phyloP scores from a whole-genome alignment of 139 green algal species.

The Closterium sp. region DNA sequence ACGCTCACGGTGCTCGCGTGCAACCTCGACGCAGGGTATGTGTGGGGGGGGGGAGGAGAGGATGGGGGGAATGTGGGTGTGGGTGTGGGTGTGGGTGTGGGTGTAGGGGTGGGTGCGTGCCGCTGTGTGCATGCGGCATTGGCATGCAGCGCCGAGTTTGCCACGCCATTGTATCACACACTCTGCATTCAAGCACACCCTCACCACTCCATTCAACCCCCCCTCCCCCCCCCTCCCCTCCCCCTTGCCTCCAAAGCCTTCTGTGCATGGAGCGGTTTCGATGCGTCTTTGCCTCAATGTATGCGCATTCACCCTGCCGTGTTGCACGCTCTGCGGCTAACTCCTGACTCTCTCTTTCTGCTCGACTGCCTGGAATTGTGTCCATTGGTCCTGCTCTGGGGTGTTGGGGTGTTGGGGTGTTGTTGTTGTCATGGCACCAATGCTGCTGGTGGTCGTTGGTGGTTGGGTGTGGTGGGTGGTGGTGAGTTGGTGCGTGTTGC shows the following conservation, averaged over 20 bases:
- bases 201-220: neutral
- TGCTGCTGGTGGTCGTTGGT: neutral
- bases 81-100: neutral
- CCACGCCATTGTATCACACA: too few species aligned
- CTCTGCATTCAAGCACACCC: neutral
- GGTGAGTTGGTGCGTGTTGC: neutral
- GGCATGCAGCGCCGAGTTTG: neutral
- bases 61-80: neutral
- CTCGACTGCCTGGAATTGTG: neutral
- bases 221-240: neutral
- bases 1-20: slow-evolving; percentile 88
- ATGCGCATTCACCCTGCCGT: neutral
- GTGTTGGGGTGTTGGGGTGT: too few species aligned
- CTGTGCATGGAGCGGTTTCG: too few species aligned
- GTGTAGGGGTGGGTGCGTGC: neutral
- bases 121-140: neutral
- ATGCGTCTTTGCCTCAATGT: neutral
- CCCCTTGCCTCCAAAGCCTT: too few species aligned
- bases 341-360: neutral
- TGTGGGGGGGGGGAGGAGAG: slow-evolving; percentile 34
- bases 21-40: slow-evolving; percentile 72
- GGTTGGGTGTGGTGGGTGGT: too few species aligned
- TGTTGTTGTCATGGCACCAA: too few species aligned
- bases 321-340: neutral
- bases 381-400: too few species aligned